phyloP scores from a whole-genome alignment of 2,329 filamentous ascomycete genomes.

The Fusarium mundagurra region DNA sequence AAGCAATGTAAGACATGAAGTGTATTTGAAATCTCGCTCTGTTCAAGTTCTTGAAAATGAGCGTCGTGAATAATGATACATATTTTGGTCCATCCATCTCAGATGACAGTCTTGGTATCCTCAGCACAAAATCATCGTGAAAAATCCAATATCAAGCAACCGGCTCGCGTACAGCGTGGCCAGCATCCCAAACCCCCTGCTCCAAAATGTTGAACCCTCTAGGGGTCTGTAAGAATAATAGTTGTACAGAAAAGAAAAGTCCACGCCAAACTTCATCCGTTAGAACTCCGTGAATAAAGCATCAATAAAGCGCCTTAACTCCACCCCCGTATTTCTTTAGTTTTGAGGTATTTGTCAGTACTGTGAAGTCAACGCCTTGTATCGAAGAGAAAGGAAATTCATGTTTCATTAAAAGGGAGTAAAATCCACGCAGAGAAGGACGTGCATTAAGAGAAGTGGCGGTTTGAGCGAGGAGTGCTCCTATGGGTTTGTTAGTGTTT shows the following conservation, averaged over 20 bases:
- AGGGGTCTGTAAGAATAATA: slow-evolving; percentile 42
- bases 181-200: slow-evolving; percentile 16
- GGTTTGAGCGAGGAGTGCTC: slow-evolving; percentile 60
- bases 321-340: slow-evolving; percentile 30
- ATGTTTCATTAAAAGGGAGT: slow-evolving; percentile 41
- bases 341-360: slow-evolving; percentile 30
- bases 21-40: slow-evolving; percentile 14
- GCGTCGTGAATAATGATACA: slow-evolving; percentile 47
- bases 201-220: slow-evolving; percentile 18
- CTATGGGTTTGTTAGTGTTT: slow-evolving; percentile 28
- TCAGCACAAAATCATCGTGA: slow-evolving; percentile 22
- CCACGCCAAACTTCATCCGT: slow-evolving; percentile 15
- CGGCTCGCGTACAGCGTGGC: slow-evolving; percentile 10
- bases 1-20: background rate
- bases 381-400: slow-evolving; percentile 6
- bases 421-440: background rate
- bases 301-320: slow-evolving; percentile 22
- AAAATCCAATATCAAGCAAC: slow-evolving; percentile 1
- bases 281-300: slow-evolving; percentile 19
- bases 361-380: slow-evolving; percentile 21
- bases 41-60: slow-evolving; percentile 32
- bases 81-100: slow-evolving; percentile 25
- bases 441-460: slow-evolving; percentile 47
- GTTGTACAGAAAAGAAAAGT: slow-evolving; percentile 46
- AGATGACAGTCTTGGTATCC: slow-evolving; percentile 41